phyloP scores from a whole-genome alignment of 305 asterid genomes.

The Fraxinus baroniana region DNA sequence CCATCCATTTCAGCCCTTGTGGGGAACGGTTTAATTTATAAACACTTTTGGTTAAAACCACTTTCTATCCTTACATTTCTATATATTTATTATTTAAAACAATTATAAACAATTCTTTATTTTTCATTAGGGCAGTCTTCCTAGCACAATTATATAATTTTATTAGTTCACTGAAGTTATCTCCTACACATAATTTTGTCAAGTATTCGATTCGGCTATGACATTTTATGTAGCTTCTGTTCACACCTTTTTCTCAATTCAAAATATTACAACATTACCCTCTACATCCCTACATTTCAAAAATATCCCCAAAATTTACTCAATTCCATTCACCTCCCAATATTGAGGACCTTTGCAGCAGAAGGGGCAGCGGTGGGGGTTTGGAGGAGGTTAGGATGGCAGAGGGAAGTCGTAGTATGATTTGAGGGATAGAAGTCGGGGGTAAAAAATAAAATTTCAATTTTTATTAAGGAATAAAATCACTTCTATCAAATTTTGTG shows the following conservation, averaged over 20 bases:
- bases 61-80: neutral
- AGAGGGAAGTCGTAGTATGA: neutral
- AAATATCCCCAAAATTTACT: neutral
- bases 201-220: neutral
- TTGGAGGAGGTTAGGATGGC: neutral
- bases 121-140: neutral
- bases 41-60: neutral
- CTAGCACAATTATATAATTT: neutral
- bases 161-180: neutral
- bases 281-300: neutral
- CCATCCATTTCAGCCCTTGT: neutral
- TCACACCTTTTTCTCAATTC: neutral
- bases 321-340: neutral
- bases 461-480: neutral
- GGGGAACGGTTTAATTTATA: neutral
- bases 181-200: neutral
- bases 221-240: neutral
- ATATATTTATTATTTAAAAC: neutral
- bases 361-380: neutral
- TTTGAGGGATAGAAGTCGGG: neutral
- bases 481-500: neutral
- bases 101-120: neutral
- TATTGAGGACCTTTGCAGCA: neutral
- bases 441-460: neutral
- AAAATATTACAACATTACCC: neutral